Base-by-base conservation (phyloP, 1,284 basidiomycete species). In the Mycena sp. region DNA sequence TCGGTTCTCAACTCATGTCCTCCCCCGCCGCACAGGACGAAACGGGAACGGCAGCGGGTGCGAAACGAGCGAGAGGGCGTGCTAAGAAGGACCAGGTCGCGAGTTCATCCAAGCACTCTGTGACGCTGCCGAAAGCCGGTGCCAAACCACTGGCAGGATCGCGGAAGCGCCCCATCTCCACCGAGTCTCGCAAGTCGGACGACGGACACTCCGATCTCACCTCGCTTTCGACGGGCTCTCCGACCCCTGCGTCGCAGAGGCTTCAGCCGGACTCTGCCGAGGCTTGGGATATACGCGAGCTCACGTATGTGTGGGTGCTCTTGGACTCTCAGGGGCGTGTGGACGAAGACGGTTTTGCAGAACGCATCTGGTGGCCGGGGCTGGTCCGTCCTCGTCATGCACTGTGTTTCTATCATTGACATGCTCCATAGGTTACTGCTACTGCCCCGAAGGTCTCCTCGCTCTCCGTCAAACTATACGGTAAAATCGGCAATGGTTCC, bases 291-390 rank as follows among this genome's bases (percentile, higher is more conserved):
- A 29, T 23, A 7, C 25, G 32, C 10, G 23, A 16, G 23, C 52
- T 26, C 16, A 61, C 60, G n/a, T 67, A 74, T 26, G 77, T 82
- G 2, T 84, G 80, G 80, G 74, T 83, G 3, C 73, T 80, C 1
- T 64, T 84, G 46, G 74, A 81, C 52, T 68, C 74, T 10, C 67
- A 67, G n/a, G 79, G 74, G 19, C 67, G 69, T 2, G 70, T 68
- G 23, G 62, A 71, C 45, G 61, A 70, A 28, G 64, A 68, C 44
- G 70, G 71, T 44, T 61, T 61, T 28, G 65, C 52, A 25, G 72
- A 74, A 21, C 60, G 71, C 52, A 71, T 83, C 44, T 86, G 84
- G 84, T 86, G 84, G 85, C 84, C 84, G 37, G 83, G 76, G 44
- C 79, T 78, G 75, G 84, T 84, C 63, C 68, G 74, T 70, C 30